These are phyloP conservation scores for Diaporthe amygdali DNA, from an alignment of 2,329 filamentous ascomycete genomes.

Conservation along the genomic window DNA sequence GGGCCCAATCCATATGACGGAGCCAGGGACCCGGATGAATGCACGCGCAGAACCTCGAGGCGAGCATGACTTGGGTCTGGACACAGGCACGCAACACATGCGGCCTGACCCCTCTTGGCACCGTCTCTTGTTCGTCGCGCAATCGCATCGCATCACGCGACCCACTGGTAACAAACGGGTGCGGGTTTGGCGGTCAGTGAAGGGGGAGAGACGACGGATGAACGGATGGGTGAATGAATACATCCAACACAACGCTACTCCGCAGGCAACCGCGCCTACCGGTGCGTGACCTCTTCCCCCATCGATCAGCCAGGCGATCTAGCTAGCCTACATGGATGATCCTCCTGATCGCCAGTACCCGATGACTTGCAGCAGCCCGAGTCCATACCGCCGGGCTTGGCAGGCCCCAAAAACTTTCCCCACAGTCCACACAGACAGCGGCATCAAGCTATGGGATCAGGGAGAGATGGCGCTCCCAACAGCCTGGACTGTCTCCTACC, in stretches of 20 bases:
- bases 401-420: neutral
- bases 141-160: conserved; percentile 5
- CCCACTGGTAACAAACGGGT: neutral
- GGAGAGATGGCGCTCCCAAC: neutral
- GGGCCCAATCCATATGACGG: neutral
- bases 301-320: neutral
- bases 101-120: neutral
- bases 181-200: neutral
- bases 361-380: conserved; percentile 11
- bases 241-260: neutral
- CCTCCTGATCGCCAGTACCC: conserved; percentile 13
- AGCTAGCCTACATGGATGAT: neutral
- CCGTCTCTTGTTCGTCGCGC: neutral
- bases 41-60: neutral
- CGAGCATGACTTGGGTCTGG: neutral
- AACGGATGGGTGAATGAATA: too few relatives aligned
- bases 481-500: neutral
- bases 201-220: neutral
- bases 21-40: neutral
- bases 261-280: neutral
- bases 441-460: neutral
- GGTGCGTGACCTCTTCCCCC: too few relatives aligned
- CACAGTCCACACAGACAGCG: neutral
- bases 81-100: neutral
- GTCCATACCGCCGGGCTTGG: conserved; percentile 4